Evolutionary conservation across 768 basidiomycete species (phyloP).

Genomic region (Tylopilus felleus): DNA sequence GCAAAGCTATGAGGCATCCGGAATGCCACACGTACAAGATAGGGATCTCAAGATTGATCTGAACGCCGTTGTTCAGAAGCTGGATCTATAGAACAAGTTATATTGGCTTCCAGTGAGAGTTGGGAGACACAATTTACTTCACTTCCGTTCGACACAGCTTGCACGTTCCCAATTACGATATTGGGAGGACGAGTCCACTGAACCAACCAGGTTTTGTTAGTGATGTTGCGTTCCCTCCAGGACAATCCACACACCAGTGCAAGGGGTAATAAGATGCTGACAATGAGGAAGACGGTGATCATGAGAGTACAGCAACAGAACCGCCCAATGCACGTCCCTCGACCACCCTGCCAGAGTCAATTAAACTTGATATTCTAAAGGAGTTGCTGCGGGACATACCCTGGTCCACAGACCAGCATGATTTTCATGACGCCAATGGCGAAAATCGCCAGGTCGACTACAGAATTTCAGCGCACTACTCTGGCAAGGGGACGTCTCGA

Average conservation of each 20-base stretch:
- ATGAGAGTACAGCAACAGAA: conserved; percentile 77
- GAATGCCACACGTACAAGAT: conserved; percentile 49
- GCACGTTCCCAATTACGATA: conserved; percentile 52
- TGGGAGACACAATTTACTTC: conserved; percentile 37
- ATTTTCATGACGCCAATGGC: conserved; percentile 52
- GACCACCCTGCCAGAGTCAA: conserved; percentile 46
- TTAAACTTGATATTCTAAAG: background rate
- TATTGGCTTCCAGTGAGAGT: conserved; percentile 10
- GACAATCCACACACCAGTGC: conserved; percentile 50
- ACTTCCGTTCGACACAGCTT: conserved; percentile 38
- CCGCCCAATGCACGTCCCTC: conserved; percentile 58
- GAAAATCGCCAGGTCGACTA: conserved; percentile 34
- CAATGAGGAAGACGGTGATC: conserved; percentile 58
- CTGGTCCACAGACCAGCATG: conserved; percentile 69
- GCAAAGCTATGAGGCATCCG: background rate
- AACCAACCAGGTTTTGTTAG: conserved; percentile 3
- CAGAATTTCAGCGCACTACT: conserved; percentile 2
- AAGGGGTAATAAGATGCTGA: conserved; percentile 64
- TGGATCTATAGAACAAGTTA: conserved; percentile 36
- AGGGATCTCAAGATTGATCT: conserved; percentile 59
- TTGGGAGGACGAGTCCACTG: conserved; percentile 81
- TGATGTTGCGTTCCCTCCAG: background rate
- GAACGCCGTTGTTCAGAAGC: conserved; percentile 41
- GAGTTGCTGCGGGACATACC: conserved; percentile 32
- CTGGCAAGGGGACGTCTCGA: background rate